Evolutionary conservation across 2,329 filamentous ascomycete genomes (phyloP).

Genomic region (Chaetomiaceae sp.): DNA sequence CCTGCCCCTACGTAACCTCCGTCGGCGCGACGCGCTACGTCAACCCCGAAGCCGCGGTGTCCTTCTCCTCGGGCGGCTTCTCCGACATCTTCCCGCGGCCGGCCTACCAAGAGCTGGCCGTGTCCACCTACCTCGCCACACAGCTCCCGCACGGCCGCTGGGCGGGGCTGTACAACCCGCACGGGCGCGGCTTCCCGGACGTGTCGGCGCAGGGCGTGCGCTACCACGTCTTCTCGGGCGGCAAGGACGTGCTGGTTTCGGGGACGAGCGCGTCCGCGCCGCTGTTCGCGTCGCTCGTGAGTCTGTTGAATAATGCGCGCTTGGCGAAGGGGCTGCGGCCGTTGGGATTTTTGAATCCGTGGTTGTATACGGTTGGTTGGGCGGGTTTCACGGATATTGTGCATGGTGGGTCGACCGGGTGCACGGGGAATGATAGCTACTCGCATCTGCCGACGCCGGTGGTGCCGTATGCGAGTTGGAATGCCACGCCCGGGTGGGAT

Average conservation of each 20-base stretch:
- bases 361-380: constrained; percentile 24
- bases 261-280: constrained; percentile 35
- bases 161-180: constrained; percentile 35
- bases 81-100: constrained; percentile 39
- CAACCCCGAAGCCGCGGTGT: constrained; percentile 23
- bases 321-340: constrained; percentile 29
- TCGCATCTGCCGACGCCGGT: constrained; percentile 7
- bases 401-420: constrained; percentile 14
- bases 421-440: constrained; percentile 8
- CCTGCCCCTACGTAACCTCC: constrained; percentile 51
- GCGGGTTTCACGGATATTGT: constrained; percentile 15
- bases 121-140: constrained; percentile 34
- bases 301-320: constrained; percentile 38
- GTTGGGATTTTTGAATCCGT: constrained; percentile 40
- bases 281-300: constrained; percentile 35
- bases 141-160: constrained; percentile 36
- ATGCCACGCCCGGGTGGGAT: constrained; percentile 29
- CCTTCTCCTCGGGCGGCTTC: constrained; percentile 38
- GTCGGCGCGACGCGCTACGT: constrained; percentile 50
- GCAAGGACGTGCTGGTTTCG: constrained; percentile 16
- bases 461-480: constrained; percentile 22
- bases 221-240: constrained; percentile 25
- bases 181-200: constrained; percentile 40
- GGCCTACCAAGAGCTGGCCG: constrained; percentile 34
- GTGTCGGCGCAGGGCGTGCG: constrained; percentile 47